Evolutionary conservation across 2,329 filamentous ascomycete species (phyloP), one percentile per base, ranked within the genome.

Genomic region (Fusarium udum): DNA sequence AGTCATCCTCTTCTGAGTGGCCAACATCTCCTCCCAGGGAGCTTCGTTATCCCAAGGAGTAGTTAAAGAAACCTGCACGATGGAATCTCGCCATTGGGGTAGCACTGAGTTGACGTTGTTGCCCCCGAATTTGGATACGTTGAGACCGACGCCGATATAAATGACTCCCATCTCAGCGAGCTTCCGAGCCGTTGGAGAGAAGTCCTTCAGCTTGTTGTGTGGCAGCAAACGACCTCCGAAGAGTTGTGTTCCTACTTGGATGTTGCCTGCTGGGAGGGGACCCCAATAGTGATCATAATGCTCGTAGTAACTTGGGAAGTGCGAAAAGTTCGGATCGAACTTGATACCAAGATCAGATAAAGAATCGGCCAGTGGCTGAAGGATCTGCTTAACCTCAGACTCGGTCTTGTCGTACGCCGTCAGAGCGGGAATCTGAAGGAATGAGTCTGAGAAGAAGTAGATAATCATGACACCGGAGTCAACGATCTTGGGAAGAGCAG

Each of bases 381-480:
- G 83, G 3, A 73, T 76, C 11, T 81, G 77, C n/a, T 65, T 64
- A 6, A 86, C 78, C 31, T 86, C 78, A 13, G 77, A 78, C 1
- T 79, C 78, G 1, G 82, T 83, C 40, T 85, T 84, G 62, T 83
- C 81, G n/a, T 85, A 87, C 0, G 80, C 84, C 0, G 85, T 88
- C 28, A 88, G 69, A 3, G 84, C 72, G 32, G 67, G 67, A 34
- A 78, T 45, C 24, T 73, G 69, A 4, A 72, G 34, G 3, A 72
- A 72, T 2, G 59, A 55, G 3, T 56, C 39, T 0, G 64, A 73
- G 24, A 72, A 72, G 63, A 78, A 82, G 77, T 84, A 87, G 22
- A 85, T 80, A 46, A 81, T 75, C 83, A 85, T 86, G 28, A 81
- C 81, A 7, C 87, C 87, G 1, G 82, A 80, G 62, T 88, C 87